Conservation (phyloP, 2,329 filamentous ascomycete genomes). For the Fusarium sp. region DNA sequence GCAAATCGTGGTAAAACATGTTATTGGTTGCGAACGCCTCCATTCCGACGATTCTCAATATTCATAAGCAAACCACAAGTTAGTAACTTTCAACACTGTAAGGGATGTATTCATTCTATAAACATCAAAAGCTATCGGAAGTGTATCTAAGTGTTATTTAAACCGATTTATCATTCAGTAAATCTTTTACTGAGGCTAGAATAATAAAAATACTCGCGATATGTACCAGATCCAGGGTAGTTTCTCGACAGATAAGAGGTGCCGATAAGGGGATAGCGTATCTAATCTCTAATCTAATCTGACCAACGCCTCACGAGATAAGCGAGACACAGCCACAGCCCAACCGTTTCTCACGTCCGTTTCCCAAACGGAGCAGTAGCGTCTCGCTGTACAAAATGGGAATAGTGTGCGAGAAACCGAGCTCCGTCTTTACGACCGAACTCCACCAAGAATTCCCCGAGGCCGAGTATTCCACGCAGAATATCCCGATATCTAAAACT, state of each 20-base stretch:
- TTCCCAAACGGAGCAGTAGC: not conserved
- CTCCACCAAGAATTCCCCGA: not conserved
- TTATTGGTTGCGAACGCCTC: too few species aligned
- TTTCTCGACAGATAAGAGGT: accelerated
- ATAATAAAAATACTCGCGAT: not conserved
- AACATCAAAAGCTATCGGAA: too few species aligned
- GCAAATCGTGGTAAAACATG: too few species aligned
- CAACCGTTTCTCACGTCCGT: not conserved
- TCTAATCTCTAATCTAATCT: not conserved
- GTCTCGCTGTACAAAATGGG: not conserved
- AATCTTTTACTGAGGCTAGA: not conserved
- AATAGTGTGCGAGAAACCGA: too few species aligned
- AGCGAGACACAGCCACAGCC: not conserved
- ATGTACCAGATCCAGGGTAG: not conserved
- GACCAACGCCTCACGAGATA: not conserved
- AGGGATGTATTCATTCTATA: too few species aligned
- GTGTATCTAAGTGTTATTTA: too few species aligned
- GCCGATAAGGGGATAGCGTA: not conserved
- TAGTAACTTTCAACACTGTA: too few species aligned
- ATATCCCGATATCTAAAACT: not conserved
- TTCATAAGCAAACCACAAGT: too few species aligned
- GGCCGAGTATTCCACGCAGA: not conserved
- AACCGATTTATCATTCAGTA: accelerated
- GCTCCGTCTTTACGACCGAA: not conserved
- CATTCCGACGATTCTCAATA: too few species aligned